Evolutionary conservation across 768 basidiomycete genomes (phyloP).

Genomic region (Roridomyces roridus): DNA sequence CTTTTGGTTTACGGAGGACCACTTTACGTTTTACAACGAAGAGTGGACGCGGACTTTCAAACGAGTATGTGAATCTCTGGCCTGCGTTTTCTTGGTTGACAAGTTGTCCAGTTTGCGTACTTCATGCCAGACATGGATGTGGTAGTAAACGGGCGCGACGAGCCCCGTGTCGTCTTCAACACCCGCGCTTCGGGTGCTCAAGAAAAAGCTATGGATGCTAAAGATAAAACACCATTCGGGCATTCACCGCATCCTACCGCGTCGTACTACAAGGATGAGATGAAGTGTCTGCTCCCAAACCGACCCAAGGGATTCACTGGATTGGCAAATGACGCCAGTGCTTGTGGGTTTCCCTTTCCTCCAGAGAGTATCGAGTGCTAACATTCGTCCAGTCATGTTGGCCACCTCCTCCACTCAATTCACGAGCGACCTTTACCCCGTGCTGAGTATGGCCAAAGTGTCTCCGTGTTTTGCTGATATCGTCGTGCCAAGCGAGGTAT

Average conservation of each 20-base stretch:
- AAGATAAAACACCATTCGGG: conserved; percentile 21
- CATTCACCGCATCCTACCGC: conserved; percentile 20
- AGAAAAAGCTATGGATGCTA: conserved; percentile 11
- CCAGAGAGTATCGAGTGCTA: neutral
- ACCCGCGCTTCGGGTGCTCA: conserved; percentile 4
- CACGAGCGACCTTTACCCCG: conserved; percentile 25
- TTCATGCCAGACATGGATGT: conserved; percentile 23
- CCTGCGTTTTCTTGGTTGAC: neutral
- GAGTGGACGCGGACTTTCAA: conserved; percentile 23
- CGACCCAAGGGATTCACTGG: conserved; percentile 16
- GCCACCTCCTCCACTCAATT: conserved; percentile 22
- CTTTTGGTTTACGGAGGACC: conserved; percentile 17
- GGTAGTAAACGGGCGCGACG: conserved; percentile 25
- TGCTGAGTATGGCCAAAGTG: conserved; percentile 25
- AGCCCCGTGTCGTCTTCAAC: conserved; percentile 25
- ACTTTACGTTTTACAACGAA: conserved; percentile 18
- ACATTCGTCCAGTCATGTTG: conserved; percentile 13
- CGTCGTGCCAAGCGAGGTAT: conserved; percentile 24
- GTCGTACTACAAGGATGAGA: conserved; percentile 19
- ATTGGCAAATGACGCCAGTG: conserved; percentile 24
- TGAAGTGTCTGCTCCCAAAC: conserved; percentile 19
- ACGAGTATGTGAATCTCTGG: neutral
- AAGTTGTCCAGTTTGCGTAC: neutral
- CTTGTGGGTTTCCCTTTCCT: conserved; percentile 9
- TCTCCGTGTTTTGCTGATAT: conserved; percentile 27